Base-by-base conservation (phyloP, 2,329 filamentous ascomycete species). In the Calonectria crousiana region DNA sequence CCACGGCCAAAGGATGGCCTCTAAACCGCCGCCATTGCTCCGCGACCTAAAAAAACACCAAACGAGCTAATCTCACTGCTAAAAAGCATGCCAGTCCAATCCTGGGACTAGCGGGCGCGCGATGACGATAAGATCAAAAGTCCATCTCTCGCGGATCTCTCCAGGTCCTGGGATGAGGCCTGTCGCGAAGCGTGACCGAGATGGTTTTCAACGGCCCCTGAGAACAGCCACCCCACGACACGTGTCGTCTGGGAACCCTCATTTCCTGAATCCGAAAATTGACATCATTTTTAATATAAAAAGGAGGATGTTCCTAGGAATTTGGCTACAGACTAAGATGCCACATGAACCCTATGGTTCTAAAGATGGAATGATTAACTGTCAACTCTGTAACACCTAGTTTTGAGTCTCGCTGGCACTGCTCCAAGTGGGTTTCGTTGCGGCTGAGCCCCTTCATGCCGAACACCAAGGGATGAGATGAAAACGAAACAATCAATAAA, bases 81-180 rank as follows among this genome's bases (percentile, higher is more conserved):
- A 56, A 34, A 44, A 18, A 18, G 18, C 26, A 58, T 52, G 32
- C 49, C 66, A 44, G 60, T 74, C 78, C 72, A 58, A 78, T 71
- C 69, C 74, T 51, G 60, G 53, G 44, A 56, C 69, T 66, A 65
- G 71, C 71, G 78, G 76, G 58, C 70, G 67, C 69, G 72, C 73
- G 75, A 77, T 71, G 56, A 69, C 67, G 67, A 62, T 51, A 34
- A 74, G 77, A 80, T 78, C 78, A 75, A 71, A 75, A 73, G 67
- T 72, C 72, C 74, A 78, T 74, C 70, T 62, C 47, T 52, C 44
- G 56, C 62, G 69, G 75, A 79, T 79, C 75, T 77, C 56, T 34
- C 26, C n/a, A 34, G 1, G 20, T 51, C 51, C 72, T 69, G 58
- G 75, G 71, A 74, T 75, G 71, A 71, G 68, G 67, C 69, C 70